Base-by-base conservation (phyloP, 176 grass and related monocot species). In the Musa beccarii region DNA sequence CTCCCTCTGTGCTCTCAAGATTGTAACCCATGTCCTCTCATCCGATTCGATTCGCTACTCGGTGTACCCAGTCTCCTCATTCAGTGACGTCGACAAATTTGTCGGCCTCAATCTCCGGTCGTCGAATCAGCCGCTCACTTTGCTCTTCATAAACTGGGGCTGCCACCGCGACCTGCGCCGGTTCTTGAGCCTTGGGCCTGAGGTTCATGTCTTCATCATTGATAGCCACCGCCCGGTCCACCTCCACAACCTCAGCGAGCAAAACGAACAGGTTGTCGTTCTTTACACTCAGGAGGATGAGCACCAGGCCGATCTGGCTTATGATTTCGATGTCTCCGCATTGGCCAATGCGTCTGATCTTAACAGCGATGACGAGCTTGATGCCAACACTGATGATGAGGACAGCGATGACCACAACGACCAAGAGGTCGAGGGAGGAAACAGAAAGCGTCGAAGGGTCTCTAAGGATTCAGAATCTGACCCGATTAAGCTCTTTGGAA, bases 121-220 rank as follows among this genome's bases (percentile, higher is more conserved):
- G 15, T 76, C 85, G 26, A 11, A 72, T 52, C 71, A 82, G 20
- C 63, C 79, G 26, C 70, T 91, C 57, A 93, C 81, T 69, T 24
- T 89, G 3, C 52, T 97, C 12, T 86, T 93, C 53, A 64, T 97
- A 71, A 97, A 97, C 75, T 97, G 89, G 93, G 93, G 93, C 75
- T 89, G 89, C 50, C 85, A 82, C 56, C 75, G 81, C 25, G 93
- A 97, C 75, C 84, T 91, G 51, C 72, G 83, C n/a, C 54, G 75
- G 23, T 2, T 97, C 28, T 83, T 93, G 16, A 83, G 83, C 22
- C 75, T 75, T 70, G 81, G 67, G 57, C 55, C 79, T 7, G 83
- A 75, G 8, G 52, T 76, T 75, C 21, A 72, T 10, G 84, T 87
- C 1, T 97, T 97, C 3, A 79, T 97, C 52, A 75, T 93, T 0